Evolutionary conservation across 176 grass and related monocot genomes (phyloP).

Genomic region (Poa annua): DNA sequence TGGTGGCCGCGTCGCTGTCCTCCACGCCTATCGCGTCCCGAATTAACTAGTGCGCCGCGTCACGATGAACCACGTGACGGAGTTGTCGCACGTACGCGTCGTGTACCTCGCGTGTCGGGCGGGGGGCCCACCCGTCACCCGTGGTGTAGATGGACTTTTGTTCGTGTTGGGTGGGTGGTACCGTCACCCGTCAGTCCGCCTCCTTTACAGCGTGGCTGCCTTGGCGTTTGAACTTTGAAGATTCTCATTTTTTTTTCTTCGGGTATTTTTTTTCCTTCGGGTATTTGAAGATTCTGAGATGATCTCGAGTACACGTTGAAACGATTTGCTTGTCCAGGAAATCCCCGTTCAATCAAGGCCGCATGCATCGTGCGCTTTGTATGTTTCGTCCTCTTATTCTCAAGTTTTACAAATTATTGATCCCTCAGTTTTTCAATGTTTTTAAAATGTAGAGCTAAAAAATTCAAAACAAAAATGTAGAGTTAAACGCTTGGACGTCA

Average conservation of each 20-base stretch:
- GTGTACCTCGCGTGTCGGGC: not conserved
- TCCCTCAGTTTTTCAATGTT: too few relatives aligned
- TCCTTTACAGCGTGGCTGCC: not conserved
- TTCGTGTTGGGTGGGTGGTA: not conserved
- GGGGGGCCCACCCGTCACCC: not conserved
- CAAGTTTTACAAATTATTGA: too few relatives aligned
- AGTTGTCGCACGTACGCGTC: constrained; percentile 16
- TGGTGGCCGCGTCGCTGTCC: not conserved
- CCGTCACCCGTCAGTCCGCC: not conserved
- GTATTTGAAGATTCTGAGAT: too few relatives aligned
- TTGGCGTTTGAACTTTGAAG: not conserved
- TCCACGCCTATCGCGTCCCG: not conserved
- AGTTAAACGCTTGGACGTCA: too few relatives aligned
- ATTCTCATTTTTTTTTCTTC: not conserved
- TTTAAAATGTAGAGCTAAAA: too few relatives aligned
- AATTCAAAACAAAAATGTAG: too few relatives aligned
- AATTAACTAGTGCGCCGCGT: constrained; percentile 18
- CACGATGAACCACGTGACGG: not conserved
- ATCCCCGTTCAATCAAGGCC: too few relatives aligned
- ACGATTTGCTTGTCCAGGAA: too few relatives aligned
- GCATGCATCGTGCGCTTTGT: too few relatives aligned
- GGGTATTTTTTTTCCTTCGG: too few relatives aligned
- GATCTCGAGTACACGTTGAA: too few relatives aligned
- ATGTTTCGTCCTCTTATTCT: too few relatives aligned
- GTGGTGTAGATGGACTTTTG: not conserved